Percentiles rank a stretch among this genome's conserved stretches.
These are phyloP conservation scores for Backusella westeae DNA, from an alignment of 192 early-diverging fungal genomes.

Conservation along the genomic window DNA sequence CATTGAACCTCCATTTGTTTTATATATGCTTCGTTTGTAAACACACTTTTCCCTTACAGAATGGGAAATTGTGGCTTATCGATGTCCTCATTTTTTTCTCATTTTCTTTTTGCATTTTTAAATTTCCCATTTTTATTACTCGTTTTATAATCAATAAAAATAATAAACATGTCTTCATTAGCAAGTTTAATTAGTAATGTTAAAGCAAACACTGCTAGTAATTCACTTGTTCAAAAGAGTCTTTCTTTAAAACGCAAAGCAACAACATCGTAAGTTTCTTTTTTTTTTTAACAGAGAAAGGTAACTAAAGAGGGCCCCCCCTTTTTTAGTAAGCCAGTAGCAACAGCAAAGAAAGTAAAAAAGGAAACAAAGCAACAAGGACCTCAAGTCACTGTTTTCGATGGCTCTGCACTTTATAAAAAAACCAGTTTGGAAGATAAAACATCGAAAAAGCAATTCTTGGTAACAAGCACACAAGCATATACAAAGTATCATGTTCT, in stretches of 20 bases:
- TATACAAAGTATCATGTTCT: neutral
- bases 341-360: neutral
- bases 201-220: slow-evolving; percentile 19
- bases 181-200: slow-evolving; percentile 27
- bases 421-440: slow-evolving; percentile 18
- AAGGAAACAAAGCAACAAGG: neutral
- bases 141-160: neutral
- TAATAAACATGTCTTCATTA: slow-evolving; percentile 19
- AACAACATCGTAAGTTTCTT: neutral
- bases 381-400: slow-evolving; percentile 39
- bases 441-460: slow-evolving; percentile 38
- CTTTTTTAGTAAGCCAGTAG: neutral
- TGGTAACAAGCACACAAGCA: slow-evolving; percentile 19
- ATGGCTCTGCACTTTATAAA: slow-evolving; percentile 15
- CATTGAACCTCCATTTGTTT: too few relatives aligned
- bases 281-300: neutral
- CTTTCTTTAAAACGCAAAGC: slow-evolving; percentile 16
- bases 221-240: slow-evolving; percentile 20
- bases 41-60: too few relatives aligned
- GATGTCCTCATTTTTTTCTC: neutral
- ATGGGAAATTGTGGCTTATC: neutral
- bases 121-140: neutral
- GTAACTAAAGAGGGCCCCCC: neutral
- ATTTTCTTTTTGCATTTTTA: neutral
- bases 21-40: too few relatives aligned